phyloP scores from a whole-genome alignment of 2,329 filamentous ascomycete genomes.

The Paradendryphiella salina region DNA sequence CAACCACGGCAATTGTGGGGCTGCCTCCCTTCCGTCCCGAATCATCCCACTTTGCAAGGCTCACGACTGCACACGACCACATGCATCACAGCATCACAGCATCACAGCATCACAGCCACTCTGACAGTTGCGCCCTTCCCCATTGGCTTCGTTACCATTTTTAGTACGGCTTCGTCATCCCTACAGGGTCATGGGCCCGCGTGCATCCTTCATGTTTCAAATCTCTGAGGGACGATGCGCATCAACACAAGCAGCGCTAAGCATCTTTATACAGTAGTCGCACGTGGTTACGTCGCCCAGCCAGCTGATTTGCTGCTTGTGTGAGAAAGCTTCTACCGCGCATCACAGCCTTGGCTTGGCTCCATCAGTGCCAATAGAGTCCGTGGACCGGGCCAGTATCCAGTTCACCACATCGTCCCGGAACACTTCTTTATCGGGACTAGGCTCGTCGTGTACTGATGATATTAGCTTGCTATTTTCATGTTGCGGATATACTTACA shows the following conservation, averaged over 20 bases:
- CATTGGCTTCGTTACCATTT: neutral
- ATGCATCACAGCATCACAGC: too few species aligned
- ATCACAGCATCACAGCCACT: neutral
- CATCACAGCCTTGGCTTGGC: conserved; percentile 41
- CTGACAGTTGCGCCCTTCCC: neutral
- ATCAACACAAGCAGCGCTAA: neutral
- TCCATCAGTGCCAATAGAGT: conserved; percentile 35
- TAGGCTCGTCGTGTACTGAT: conserved; percentile 46
- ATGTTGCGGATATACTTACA: conserved; percentile 42
- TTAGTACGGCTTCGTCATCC: conserved; percentile 10
- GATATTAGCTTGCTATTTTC: conserved; percentile 16
- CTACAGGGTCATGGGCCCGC: conserved; percentile 3
- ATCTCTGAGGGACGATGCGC: conserved; percentile 11
- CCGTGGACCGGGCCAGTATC: conserved; percentile 41
- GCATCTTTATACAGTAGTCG: neutral
- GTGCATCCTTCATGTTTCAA: conserved; percentile 12
- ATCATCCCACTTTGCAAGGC: neutral
- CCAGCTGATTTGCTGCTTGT: conserved; percentile 8
- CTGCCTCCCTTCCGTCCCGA: conserved; percentile 1
- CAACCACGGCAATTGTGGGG: conserved; percentile 14
- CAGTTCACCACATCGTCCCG: conserved; percentile 43
- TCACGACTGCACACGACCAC: neutral
- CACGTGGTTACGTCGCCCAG: conserved; percentile 13
- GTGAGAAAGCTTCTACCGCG: conserved; percentile 6
- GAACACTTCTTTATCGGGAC: conserved; percentile 41